phyloP scores from a whole-genome alignment of 306 rosid genomes.

The Parietaria judaica region DNA sequence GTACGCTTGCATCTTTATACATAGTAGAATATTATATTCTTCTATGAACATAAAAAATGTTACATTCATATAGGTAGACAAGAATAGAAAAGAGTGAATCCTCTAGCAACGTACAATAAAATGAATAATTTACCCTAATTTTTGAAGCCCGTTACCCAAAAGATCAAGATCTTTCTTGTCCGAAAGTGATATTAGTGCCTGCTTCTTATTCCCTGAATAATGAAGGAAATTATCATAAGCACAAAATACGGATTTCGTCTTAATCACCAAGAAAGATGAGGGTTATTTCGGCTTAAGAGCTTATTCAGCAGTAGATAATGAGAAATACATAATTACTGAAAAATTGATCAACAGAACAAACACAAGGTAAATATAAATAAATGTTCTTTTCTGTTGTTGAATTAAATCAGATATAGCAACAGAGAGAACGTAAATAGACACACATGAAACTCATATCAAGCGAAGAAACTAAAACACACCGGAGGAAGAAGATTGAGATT shows the following conservation, averaged over 20 bases:
- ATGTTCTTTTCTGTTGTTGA: too few species aligned
- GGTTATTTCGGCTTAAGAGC: too few species aligned
- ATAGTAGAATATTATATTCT: too few species aligned
- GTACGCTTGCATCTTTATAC: not conserved
- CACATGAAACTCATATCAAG: not conserved
- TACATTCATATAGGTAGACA: not conserved
- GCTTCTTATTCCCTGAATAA: constrained; percentile 61
- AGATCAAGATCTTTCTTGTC: constrained; percentile 74
- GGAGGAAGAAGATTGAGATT: constrained; percentile 26
- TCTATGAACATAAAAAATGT: too few species aligned
- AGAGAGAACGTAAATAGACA: not conserved
- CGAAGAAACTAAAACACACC: constrained; percentile 21
- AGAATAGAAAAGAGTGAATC: not conserved
- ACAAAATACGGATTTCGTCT: not conserved
- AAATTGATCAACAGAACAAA: too few species aligned
- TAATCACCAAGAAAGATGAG: too few species aligned
- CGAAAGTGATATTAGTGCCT: constrained; percentile 79
- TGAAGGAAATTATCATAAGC: constrained; percentile 1
- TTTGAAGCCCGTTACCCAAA: constrained; percentile 72
- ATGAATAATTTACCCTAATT: constrained; percentile 55
- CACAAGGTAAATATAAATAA: too few species aligned
- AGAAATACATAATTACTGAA: too few species aligned
- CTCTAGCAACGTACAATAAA: not conserved
- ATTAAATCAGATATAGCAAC: not conserved
- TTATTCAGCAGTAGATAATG: too few species aligned